Evolutionary conservation across 805 yeast species (phyloP).

Genomic region (Hanseniaspora clermontiae): DNA sequence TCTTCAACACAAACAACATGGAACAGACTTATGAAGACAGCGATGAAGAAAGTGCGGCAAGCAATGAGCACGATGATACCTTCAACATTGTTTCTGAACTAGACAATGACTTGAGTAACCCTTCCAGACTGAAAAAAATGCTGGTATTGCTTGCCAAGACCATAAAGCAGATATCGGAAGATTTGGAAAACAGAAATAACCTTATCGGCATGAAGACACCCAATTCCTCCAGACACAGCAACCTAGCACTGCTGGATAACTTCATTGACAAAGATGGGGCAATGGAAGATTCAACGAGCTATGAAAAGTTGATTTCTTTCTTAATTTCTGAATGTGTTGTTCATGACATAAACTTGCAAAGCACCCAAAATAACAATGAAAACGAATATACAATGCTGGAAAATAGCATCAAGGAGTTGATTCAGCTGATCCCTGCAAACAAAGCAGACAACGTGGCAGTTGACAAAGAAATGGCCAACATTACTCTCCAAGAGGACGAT

Average conservation of each 20-base stretch:
- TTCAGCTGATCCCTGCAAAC: background rate
- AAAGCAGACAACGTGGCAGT: background rate
- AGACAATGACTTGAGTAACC: background rate
- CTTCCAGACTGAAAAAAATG: background rate
- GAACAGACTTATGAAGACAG: background rate
- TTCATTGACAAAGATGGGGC: background rate
- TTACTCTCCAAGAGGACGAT: slow-evolving; percentile 14
- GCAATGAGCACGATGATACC: background rate
- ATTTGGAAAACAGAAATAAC: background rate
- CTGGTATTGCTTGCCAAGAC: background rate
- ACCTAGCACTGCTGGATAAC: background rate
- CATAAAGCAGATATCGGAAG: background rate
- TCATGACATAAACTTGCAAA: background rate
- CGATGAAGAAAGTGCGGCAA: background rate
- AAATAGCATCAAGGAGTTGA: slow-evolving; percentile 1
- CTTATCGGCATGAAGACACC: background rate
- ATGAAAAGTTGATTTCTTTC: background rate
- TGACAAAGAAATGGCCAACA: background rate
- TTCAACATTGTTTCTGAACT: background rate
- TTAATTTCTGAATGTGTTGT: slow-evolving; percentile 11
- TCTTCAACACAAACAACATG: background rate
- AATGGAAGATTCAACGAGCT: background rate
- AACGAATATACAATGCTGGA: slow-evolving; percentile 1
- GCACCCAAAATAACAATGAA: background rate
- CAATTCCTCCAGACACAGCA: background rate